Conservation (phyloP, 352 stramenopile genomes). For the Phytophthora tubulina region DNA sequence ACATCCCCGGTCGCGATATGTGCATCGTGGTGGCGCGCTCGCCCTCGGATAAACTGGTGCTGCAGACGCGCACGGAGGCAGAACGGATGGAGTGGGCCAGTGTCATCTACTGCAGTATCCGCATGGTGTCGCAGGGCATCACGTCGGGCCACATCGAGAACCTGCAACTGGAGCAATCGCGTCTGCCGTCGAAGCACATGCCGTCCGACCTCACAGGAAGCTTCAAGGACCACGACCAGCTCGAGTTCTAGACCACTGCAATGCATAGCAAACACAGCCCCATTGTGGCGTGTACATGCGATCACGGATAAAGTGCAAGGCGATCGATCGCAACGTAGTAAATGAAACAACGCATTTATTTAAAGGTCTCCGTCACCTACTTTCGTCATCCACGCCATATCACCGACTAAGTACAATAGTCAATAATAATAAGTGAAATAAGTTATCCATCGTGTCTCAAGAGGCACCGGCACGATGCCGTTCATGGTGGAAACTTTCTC, state of each 20-base stretch:
- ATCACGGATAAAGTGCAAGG: background rate
- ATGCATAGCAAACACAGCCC: background rate
- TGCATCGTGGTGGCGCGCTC: slow-evolving; percentile 89
- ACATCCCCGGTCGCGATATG: slow-evolving; percentile 74
- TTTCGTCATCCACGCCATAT: no score
- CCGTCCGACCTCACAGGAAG: slow-evolving; percentile 39
- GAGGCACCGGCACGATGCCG: no score
- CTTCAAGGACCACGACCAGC: slow-evolving; percentile 41
- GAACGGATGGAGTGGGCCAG: slow-evolving; percentile 90
- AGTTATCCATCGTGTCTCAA: no score
- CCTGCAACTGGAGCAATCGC: slow-evolving; percentile 70
- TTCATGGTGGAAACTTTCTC: no score
- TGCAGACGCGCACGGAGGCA: slow-evolving; percentile 71
- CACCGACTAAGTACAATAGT: no score
- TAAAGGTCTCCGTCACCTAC: background rate
- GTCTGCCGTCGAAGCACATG: slow-evolving; percentile 27
- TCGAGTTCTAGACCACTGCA: slow-evolving; percentile 37
- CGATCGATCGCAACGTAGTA: slow-evolving; percentile 1
- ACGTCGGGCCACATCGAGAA: slow-evolving; percentile 84
- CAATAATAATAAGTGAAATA: no score
- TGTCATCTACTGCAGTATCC: slow-evolving; percentile 89
- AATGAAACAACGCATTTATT: slow-evolving; percentile 12
- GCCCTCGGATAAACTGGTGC: slow-evolving; percentile 86
- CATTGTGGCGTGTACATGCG: slow-evolving; percentile 4
- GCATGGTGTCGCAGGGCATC: slow-evolving; percentile 88